Base-by-base conservation (phyloP, 2,329 filamentous ascomycete genomes). In the Colletotrichum agaves region DNA sequence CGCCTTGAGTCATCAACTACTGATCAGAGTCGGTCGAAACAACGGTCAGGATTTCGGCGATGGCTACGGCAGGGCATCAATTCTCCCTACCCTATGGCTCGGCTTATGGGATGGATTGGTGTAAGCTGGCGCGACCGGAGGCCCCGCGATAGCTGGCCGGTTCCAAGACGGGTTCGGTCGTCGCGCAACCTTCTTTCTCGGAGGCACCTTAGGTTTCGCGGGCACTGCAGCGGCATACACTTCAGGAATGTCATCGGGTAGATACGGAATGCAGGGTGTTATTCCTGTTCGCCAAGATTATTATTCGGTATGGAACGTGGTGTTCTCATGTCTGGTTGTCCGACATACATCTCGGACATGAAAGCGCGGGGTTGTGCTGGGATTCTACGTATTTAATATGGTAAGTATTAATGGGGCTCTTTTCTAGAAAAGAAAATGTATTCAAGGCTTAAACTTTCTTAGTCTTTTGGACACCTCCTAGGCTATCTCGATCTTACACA, bases 261-360 rank as follows among this genome's bases (percentile, higher is more conserved):
- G n/a, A n/a, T 13, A 47, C 44, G 10, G 52, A 33, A 31, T 15
- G 61, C 19, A 23, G 61, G 8, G 52, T 46, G 8, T 17, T 58
- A 1, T 64, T 64, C 37, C 46, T 64, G 5, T 35, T 64, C 2
- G 55, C 53, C n/a, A 64, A 64, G 27, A 59, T 59, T 5, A 17
- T 63, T 23, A 63, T 58, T 58, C 39, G 55, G 61, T 13, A 43
- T 59, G 44, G 61, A 55, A 2, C 59, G 61, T 6, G 61, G 61
- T 6, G 35, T 52, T 1, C 61, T 59, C 55, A 64, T 53, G 55
- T 49, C 61, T 1, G 44, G 35, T 10, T 64, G 61, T 21, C 55
- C 59, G 46, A 64, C 46, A n/a, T 59, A 50, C 33, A 64, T 59
- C 21, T 64, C 55, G 8, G 61, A 64, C n/a, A n/a, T n/a, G n/a